Conservation (phyloP, 768 basidiomycete genomes). For the Suillus luteus region DNA sequence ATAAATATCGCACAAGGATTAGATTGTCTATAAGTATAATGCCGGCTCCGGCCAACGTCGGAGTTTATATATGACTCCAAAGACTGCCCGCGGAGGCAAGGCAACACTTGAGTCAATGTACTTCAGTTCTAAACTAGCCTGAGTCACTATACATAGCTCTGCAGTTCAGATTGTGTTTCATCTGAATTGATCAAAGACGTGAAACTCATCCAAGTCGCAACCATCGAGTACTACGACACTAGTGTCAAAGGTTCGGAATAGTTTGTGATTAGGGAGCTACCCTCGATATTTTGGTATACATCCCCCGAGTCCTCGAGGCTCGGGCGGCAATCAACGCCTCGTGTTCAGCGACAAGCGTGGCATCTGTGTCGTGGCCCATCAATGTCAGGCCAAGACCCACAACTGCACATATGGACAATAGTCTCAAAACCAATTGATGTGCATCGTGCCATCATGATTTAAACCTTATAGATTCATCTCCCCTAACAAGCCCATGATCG, state of each 20-base stretch:
- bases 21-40: constrained; percentile 3
- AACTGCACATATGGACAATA: neutral
- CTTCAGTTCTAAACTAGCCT: neutral
- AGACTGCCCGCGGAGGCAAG: no score
- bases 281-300: no score
- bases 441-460: neutral
- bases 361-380: neutral
- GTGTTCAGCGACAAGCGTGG: constrained; percentile 1
- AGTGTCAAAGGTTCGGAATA: neutral
- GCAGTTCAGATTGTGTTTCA: neutral
- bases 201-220: neutral
- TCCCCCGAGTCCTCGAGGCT: neutral
- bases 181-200: neutral
- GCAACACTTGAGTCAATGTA: no score
- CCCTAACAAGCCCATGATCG: neutral
- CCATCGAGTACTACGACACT: neutral
- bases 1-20: neutral
- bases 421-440: neutral
- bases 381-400: neutral
- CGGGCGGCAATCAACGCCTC: constrained; percentile 12
- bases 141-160: no score
- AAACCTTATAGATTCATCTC: constrained; percentile 3
- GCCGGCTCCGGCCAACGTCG: neutral
- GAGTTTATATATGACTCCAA: constrained; percentile 8
- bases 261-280: neutral